These are phyloP conservation scores for Fusarium pseudonygamai DNA, from an alignment of 2,329 filamentous ascomycete species.

Conservation along the genomic window DNA sequence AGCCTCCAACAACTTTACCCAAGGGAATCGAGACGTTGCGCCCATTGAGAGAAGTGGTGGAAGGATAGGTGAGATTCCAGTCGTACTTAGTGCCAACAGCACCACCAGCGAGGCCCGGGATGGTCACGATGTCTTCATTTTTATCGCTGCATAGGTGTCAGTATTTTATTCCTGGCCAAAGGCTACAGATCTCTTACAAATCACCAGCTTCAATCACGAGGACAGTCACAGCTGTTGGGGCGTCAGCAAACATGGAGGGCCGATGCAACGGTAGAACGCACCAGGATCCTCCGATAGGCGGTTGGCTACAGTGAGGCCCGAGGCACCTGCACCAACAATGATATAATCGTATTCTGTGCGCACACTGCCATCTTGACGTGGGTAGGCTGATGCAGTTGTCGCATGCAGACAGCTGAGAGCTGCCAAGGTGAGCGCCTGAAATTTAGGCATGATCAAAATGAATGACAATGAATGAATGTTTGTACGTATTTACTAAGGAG, in stretches of 20 bases:
- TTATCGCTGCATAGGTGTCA: constrained; percentile 7
- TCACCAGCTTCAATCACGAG: constrained; percentile 37
- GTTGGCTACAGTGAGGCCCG: constrained; percentile 37
- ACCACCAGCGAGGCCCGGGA: constrained; percentile 36
- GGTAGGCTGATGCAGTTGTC: background rate
- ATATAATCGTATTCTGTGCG: constrained; percentile 34
- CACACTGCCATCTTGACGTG: background rate
- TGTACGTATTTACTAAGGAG: background rate
- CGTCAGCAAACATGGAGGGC: background rate
- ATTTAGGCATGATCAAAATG: background rate
- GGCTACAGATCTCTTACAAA: constrained; percentile 12
- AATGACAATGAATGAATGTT: background rate
- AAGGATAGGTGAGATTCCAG: constrained; percentile 32
- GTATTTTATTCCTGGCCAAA: fast-evolving
- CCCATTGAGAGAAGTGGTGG: constrained; percentile 14
- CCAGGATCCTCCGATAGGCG: constrained; percentile 31
- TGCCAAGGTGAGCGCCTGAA: background rate
- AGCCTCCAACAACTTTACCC: constrained; percentile 53
- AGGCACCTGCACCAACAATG: constrained; percentile 32
- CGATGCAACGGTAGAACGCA: background rate
- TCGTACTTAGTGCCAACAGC: constrained; percentile 39
- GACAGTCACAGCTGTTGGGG: constrained; percentile 22
- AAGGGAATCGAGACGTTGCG: constrained; percentile 28
- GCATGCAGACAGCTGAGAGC: constrained; percentile 1
- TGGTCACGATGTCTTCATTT: constrained; percentile 32